Evolutionary conservation across 805 yeast species (phyloP), one percentile per base, ranked within the genome.

Genomic region (Teunomyces stri): DNA sequence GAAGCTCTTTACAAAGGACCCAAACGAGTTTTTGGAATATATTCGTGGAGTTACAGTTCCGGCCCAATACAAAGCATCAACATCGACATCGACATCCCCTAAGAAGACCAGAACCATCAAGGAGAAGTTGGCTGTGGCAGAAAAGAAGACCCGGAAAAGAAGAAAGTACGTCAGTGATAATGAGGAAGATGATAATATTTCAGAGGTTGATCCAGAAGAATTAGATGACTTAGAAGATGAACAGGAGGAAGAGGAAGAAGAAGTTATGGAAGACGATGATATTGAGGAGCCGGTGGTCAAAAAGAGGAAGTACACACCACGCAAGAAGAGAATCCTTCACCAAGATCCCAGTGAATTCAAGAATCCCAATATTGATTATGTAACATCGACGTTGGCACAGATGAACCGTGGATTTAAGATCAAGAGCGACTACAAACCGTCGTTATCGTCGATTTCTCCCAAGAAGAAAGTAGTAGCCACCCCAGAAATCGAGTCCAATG

Each of bases 21-120:
- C 61, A 2, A 56, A 59, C 29, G 64, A 59, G 34, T 70, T 74
- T 51, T 53, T 61, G n/a, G 63, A 60, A 10, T 53, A 47, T 28
- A 49, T 74, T 38, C 64, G 64, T 51, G 43, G 52, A 6, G 49
- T 58, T 41, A 64, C 74, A 1, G 56, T 62, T 5, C 58, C 62
- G 1, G 59, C 67, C 3, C 58, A 63, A 18, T 59, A 58, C 45
- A 57, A 51, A 30, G 35, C 48, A 4, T 43, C 40, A 7, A 44
- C 43, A 21, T 40, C 37, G 6, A 31, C 50, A 25, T 40, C 40
- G 4, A 30, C 49, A 28, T 46, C 40, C 28, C 38, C 53, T 13
- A 45, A 36, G 29, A 37, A 37, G n/a, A 20, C 40, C 41, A 34
- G 12, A n/a, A 20, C 40, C 42, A 34, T 25, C 46, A 43, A 41